Conservation (phyloP, 2,329 filamentous ascomycete species). For the Pseudopithomyces maydicus region DNA sequence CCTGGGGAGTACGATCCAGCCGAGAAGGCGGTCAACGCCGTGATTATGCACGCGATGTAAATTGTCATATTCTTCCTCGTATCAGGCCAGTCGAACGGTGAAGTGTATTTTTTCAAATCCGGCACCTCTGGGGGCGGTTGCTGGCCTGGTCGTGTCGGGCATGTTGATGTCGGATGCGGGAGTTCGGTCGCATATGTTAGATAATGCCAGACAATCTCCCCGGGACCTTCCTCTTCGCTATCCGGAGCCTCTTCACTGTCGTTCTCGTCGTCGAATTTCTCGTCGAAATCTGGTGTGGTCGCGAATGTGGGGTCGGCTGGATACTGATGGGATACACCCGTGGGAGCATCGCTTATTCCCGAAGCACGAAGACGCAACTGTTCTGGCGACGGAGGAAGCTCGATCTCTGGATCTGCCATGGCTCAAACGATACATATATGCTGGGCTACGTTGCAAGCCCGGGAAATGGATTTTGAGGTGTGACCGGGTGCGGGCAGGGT, state of each 20-base stretch:
- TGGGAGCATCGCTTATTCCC: constrained; percentile 37
- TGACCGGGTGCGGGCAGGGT: constrained; percentile 2
- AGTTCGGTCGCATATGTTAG: constrained; percentile 66
- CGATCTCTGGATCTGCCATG: constrained; percentile 47
- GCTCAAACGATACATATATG: constrained; percentile 10
- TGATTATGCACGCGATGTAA: constrained; percentile 75
- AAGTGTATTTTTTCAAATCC: constrained; percentile 67
- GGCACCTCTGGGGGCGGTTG: constrained; percentile 62
- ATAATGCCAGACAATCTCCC: constrained; percentile 61
- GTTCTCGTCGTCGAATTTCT: constrained; percentile 22
- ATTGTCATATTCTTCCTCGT: constrained; percentile 73
- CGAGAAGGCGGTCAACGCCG: constrained; percentile 77
- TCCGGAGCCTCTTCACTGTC: constrained; percentile 10
- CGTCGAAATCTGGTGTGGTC: constrained; percentile 9
- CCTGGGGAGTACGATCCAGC: constrained; percentile 81
- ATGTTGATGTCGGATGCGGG: constrained; percentile 52
- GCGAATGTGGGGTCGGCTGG: constrained; percentile 14
- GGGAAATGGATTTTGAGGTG: background rate
- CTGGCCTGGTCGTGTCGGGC: constrained; percentile 35
- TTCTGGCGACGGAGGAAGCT: constrained; percentile 33
- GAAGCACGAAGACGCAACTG: constrained; percentile 15
- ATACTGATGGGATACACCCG: constrained; percentile 6
- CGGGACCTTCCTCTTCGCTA: constrained; percentile 13
- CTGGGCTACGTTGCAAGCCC: background rate
- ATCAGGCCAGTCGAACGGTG: constrained; percentile 75